These are phyloP conservation scores for Entomortierella parvispora DNA, from an alignment of 192 early-diverging fungal species.

Conservation along the genomic window DNA sequence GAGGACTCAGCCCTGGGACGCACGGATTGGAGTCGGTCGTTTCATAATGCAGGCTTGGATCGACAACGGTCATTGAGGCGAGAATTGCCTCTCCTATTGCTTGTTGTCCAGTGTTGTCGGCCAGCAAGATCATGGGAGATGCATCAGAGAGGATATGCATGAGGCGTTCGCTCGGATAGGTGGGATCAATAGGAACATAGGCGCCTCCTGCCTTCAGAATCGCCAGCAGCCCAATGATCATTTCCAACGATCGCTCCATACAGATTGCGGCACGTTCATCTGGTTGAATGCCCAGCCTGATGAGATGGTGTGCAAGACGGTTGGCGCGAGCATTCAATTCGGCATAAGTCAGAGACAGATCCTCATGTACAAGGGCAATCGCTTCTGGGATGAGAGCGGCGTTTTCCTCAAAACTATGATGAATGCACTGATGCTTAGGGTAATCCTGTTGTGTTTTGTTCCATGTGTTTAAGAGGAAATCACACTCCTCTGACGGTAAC, in stretches of 20 bases:
- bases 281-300: not conserved
- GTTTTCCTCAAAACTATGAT: constrained; percentile 12
- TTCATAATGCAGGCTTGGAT: not conserved
- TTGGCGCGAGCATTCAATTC: constrained; percentile 13
- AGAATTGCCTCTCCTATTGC: not conserved
- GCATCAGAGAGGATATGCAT: constrained; percentile 28
- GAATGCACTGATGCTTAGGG: not conserved
- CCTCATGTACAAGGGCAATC: constrained; percentile 6
- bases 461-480: constrained; percentile 1
- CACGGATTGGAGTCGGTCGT: not conserved
- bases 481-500: not conserved
- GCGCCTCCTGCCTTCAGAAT: constrained; percentile 51
- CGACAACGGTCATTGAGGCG: not conserved
- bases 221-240: constrained; percentile 31
- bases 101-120: not conserved
- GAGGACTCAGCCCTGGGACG: not conserved
- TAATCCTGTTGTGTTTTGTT: not conserved
- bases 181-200: constrained; percentile 50
- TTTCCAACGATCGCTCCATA: constrained; percentile 2
- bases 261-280: constrained; percentile 5
- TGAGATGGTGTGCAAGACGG: constrained; percentile 11
- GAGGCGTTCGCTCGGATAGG: constrained; percentile 36
- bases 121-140: not conserved
- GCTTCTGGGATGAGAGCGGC: not conserved
- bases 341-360: constrained; percentile 9